Evolutionary conservation across 148 eudicot genomes (phyloP).

Genomic region (Spergularia bocconei): DNA sequence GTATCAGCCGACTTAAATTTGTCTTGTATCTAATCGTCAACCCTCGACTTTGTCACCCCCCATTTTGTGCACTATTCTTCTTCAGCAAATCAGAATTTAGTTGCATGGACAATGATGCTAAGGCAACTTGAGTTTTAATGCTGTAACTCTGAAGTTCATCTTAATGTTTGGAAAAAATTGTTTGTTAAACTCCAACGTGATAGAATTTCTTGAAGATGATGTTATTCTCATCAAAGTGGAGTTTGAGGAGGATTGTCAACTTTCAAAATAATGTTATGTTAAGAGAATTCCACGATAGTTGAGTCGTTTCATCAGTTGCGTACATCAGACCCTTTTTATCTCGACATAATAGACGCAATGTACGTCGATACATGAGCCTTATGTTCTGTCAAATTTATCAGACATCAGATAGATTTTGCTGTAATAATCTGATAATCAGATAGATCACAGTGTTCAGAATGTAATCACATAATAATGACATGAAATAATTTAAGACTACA

Average conservation of each 20-base stretch:
- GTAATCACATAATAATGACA: no score
- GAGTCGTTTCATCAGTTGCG: no score
- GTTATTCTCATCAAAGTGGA: slow-evolving; percentile 14
- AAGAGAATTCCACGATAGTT: background rate
- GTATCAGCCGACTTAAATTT: slow-evolving; percentile 24
- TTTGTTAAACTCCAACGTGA: slow-evolving; percentile 4
- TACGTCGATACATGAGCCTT: no score
- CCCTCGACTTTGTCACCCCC: slow-evolving; percentile 13
- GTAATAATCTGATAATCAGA: no score
- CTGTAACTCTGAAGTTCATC: background rate
- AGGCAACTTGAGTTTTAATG: slow-evolving; percentile 17
- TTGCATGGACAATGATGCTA: slow-evolving; percentile 24
- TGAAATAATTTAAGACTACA: background rate
- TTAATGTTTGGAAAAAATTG: background rate
- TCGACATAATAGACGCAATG: no score
- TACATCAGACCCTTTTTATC: no score
- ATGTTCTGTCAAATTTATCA: no score
- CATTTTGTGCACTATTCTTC: slow-evolving; percentile 5
- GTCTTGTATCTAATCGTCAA: slow-evolving; percentile 29
- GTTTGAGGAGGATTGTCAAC: slow-evolving; percentile 20
- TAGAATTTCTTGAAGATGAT: slow-evolving; percentile 7
- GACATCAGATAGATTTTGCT: no score
- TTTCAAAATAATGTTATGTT: background rate
- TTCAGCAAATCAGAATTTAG: slow-evolving; percentile 19
- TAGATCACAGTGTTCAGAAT: no score